Percentiles rank a stretch among this genome's conserved stretches.
Evolutionary conservation across 2,329 filamentous ascomycete species (phyloP).

Genomic region (Sporothrix variecibatus): DNA sequence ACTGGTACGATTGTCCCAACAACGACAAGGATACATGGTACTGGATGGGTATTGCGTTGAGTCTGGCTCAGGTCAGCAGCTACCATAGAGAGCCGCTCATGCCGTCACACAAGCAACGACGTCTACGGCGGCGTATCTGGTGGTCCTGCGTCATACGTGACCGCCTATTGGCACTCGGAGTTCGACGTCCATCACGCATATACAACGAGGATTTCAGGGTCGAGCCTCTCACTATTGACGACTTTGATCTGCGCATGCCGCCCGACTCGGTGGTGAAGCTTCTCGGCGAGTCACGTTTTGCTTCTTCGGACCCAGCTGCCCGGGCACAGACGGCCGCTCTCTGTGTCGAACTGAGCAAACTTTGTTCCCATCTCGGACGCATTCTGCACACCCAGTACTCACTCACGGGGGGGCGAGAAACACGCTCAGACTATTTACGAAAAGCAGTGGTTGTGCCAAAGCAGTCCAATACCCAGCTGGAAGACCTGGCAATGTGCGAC

Average conservation of each 20-base stretch:
- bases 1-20: neutral
- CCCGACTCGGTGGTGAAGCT: neutral
- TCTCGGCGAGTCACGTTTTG: neutral
- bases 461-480: neutral
- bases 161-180: neutral
- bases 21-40: conserved; percentile 14
- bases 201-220: neutral
- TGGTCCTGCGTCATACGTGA: neutral
- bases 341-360: neutral
- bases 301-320: neutral
- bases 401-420: neutral
- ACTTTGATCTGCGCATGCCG: neutral
- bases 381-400: neutral
- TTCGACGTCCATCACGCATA: neutral
- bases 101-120: neutral
- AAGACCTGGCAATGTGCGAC: neutral
- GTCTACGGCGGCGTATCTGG: neutral
- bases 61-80: neutral
- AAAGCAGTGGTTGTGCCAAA: neutral
- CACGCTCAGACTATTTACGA: neutral
- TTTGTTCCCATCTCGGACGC: neutral
- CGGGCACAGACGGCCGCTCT: neutral
- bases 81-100: neutral
- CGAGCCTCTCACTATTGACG: neutral
- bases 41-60: conserved; percentile 10